Percentiles rank a stretch among this genome's conserved stretches.
Conservation (phyloP, 2,329 filamentous ascomycete genomes). For the Achaetomium macrosporum region DNA sequence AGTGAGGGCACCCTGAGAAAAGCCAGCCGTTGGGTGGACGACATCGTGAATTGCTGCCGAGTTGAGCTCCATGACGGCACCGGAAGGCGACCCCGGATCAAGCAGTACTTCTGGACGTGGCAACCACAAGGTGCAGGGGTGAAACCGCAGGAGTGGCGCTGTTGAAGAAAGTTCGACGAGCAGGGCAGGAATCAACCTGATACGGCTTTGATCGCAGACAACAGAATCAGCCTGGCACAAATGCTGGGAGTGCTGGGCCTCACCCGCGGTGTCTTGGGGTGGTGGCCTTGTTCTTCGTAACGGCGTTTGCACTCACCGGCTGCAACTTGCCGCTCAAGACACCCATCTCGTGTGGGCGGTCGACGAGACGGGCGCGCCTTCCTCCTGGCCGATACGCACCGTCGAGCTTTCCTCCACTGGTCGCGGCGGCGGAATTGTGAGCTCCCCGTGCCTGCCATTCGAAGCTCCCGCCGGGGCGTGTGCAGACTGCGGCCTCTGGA, state of each 20-base stretch:
- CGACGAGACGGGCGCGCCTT: not conserved
- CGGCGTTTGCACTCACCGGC: constrained; percentile 9
- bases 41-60: constrained; percentile 48
- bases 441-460: constrained; percentile 5
- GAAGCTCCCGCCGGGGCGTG: not conserved
- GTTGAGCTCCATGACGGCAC: constrained; percentile 46
- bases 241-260: no score
- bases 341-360: not conserved
- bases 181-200: no score
- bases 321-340: constrained; percentile 11
- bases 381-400: not conserved
- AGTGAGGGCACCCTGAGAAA: constrained; percentile 22
- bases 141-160: not conserved
- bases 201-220: no score
- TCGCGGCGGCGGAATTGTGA: not conserved
- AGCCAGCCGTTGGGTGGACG: constrained; percentile 54
- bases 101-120: not conserved
- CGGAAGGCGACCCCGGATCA: not conserved
- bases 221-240: no score
- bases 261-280: no score
- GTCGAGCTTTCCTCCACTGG: not conserved
- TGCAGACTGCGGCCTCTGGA: not conserved
- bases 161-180: not conserved
- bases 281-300: no score
- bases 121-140: not conserved